Conservation (phyloP, 208 protist species). For the Naegleria lovaniensis region DNA sequence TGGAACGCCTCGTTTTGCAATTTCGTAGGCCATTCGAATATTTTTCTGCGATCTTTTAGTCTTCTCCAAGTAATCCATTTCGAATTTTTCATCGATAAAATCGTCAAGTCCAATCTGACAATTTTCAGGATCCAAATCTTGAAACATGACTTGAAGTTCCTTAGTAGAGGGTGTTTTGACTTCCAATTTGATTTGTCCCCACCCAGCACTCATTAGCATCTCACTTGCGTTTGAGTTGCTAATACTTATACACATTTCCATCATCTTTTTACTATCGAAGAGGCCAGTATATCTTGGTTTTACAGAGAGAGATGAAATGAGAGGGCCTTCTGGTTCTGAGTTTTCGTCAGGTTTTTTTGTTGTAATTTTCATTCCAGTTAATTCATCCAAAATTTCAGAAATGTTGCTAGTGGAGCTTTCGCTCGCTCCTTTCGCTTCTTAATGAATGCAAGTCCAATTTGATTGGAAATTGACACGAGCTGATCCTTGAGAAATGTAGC, state of each 20-base stretch:
- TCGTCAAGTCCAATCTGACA: background rate
- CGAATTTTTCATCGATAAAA: background rate
- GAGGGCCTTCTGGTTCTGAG: background rate
- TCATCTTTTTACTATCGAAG: background rate
- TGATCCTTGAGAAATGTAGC: background rate
- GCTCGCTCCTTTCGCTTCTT: too few species aligned
- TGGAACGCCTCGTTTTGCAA: background rate
- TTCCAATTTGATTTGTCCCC: constrained; percentile 16
- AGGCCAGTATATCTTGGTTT: constrained; percentile 22
- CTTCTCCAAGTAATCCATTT: background rate
- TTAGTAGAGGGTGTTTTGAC: background rate
- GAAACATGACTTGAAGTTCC: background rate
- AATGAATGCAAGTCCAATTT: background rate
- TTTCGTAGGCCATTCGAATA: background rate
- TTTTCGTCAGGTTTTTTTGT: background rate
- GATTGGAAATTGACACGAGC: background rate
- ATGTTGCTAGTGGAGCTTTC: background rate
- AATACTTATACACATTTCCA: background rate
- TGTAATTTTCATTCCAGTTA: background rate
- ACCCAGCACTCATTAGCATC: background rate
- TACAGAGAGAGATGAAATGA: background rate
- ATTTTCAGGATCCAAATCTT: background rate
- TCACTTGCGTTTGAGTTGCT: background rate
- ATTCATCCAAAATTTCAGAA: background rate
- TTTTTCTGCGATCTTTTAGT: background rate